Evolutionary conservation across 2,329 filamentous ascomycete species (phyloP), one percentile per base, ranked within the genome.

Genomic region (Ophidiomyces ophidiicola): DNA sequence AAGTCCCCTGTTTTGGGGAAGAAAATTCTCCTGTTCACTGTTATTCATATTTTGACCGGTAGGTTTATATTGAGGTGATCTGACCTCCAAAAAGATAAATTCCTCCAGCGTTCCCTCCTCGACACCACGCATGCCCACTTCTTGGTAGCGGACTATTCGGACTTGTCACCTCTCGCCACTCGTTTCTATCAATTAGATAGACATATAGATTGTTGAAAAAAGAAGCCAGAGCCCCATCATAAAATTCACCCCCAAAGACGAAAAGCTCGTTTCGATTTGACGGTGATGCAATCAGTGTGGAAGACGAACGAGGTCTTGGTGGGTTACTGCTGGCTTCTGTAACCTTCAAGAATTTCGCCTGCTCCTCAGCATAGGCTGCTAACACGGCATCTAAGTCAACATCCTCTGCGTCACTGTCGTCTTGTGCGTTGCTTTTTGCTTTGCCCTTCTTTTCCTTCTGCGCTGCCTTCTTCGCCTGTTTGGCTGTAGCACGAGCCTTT

Each of bases 1-100:
- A 98, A 0, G 88, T 96, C 3, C 90, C 90, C 62, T 96, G 90
- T 58, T 94, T 96, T 2, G 90, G 90, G 19, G 81, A 88, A 42
- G 83, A 92, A 60, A 98, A 98, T 62, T 98, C 90, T 45, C 88
- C 62, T 64, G 40, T 42, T 38, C 25, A 14, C 8, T 11, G 32
- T 41, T 21, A 41, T 25, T 15, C 26, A 6, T 28, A 35, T 10
- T 28, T 26, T 17, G 14, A 24, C 19, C 11, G 10, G 20, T 11
- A 32, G 18, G 14, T 36, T 6, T 11, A 11, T 3, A 10, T 18
- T 6, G 1, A 14, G 28, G 14, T 15, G 23, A 36, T 35, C 55
- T 47, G 48, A 57, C 66, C 90, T 47, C 90, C 90, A 54, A 96
- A 96, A 11, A 98, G 66, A 58, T 93, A 98, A 37, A 96, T 74